Evolutionary conservation across 495 filamentous ascomycete species (phyloP).

Genomic region (Corynascus novoguineensis): DNA sequence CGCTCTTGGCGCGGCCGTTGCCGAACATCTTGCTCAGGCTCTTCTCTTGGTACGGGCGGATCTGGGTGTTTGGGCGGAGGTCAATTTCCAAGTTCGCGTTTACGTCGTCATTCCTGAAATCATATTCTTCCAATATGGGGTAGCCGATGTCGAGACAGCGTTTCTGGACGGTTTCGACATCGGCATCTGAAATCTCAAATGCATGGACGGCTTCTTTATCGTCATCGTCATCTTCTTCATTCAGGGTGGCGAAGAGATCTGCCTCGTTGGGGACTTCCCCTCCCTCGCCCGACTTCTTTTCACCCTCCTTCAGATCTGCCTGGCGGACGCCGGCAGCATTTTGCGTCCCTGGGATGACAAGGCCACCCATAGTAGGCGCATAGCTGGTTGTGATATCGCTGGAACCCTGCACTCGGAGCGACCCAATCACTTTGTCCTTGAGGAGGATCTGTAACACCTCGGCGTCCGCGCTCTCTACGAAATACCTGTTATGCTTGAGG

Average conservation of each 20-base stretch:
- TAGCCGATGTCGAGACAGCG: constrained; percentile 79
- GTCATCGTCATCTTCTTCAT: constrained; percentile 85
- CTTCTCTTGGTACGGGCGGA: constrained; percentile 92
- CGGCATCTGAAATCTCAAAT: constrained; percentile 78
- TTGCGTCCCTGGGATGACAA: constrained; percentile 92
- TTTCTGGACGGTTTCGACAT: constrained; percentile 82
- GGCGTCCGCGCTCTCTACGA: constrained; percentile 84
- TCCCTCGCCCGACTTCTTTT: constrained; percentile 25
- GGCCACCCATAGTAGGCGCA: constrained; percentile 79
- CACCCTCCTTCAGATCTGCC: constrained; percentile 38
- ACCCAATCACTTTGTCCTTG: constrained; percentile 47
- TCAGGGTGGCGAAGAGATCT: constrained; percentile 52
- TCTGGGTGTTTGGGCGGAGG: constrained; percentile 74
- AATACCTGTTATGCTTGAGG: constrained; percentile 88
- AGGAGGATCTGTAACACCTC: constrained; percentile 77
- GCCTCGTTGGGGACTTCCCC: constrained; percentile 28
- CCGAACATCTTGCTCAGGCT: constrained; percentile 98
- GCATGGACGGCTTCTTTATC: constrained; percentile 84
- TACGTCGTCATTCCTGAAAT: constrained; percentile 86
- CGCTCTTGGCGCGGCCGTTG: constrained; percentile 92
- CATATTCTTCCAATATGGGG: constrained; percentile 93
- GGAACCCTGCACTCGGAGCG: constrained; percentile 43
- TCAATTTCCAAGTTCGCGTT: constrained; percentile 93
- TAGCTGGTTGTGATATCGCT: constrained; percentile 70
- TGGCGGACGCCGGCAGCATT: constrained; percentile 83